phyloP scores from a whole-genome alignment of 257 asterid genomes.

The Leptodermis oblonga region DNA sequence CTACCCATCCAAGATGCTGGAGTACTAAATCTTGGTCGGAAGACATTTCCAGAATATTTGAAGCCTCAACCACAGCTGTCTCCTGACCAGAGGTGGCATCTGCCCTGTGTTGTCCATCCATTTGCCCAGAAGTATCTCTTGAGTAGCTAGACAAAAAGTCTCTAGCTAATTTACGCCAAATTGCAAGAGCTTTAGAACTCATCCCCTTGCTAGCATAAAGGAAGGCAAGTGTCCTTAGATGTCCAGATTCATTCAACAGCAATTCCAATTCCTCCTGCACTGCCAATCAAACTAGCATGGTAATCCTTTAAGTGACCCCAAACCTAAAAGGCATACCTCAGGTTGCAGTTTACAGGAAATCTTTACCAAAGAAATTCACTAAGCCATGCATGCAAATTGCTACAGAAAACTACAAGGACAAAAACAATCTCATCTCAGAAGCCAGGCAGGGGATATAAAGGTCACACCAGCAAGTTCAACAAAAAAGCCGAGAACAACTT shows the following conservation, averaged over 20 bases:
- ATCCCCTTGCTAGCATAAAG: slow-evolving; percentile 88
- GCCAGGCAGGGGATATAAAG: background rate
- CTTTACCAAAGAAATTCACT: background rate
- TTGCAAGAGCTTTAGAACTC: slow-evolving; percentile 79
- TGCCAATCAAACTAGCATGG: slow-evolving; percentile 64
- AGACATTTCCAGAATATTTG: slow-evolving; percentile 82
- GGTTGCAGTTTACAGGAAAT: background rate
- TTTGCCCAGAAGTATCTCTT: slow-evolving; percentile 37
- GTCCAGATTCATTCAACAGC: slow-evolving; percentile 83
- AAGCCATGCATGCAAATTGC: background rate
- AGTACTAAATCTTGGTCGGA: slow-evolving; percentile 83
- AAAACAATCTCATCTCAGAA: background rate
- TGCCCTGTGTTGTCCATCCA: slow-evolving; percentile 42
- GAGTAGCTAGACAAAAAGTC: slow-evolving; percentile 45
- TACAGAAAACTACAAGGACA: background rate
- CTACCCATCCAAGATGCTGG: slow-evolving; percentile 96
- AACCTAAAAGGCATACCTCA: background rate
- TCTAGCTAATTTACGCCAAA: slow-evolving; percentile 87
- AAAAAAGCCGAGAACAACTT: background rate
- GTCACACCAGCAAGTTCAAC: background rate
- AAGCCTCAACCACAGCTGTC: slow-evolving; percentile 73
- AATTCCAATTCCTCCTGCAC: slow-evolving; percentile 99
- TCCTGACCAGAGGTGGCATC: slow-evolving; percentile 35
- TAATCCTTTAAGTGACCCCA: slow-evolving; percentile 28
- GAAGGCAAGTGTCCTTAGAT: slow-evolving; percentile 88